Base-by-base conservation (phyloP, 108 stramenopile genomes). In the Epithemia pelagica region DNA sequence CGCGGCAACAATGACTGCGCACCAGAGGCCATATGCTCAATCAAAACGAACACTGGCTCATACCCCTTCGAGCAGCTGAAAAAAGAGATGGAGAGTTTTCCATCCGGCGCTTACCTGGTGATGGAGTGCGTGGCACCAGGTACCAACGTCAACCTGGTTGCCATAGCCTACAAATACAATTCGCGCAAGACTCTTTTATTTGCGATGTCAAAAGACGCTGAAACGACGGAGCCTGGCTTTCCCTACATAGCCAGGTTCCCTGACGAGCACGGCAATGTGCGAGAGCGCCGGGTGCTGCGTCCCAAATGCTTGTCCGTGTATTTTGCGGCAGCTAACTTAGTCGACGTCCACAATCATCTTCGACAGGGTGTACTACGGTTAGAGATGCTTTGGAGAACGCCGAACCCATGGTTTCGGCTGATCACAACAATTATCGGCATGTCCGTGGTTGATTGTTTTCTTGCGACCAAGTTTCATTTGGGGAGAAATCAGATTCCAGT, bases 371-470 rank as follows among this genome's bases (percentile, higher is more conserved):
- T 46, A 15, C 69, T 75, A 28, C 37, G 23, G 1, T 55, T 75
- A 15, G 74, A 75, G 30, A 59, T 60, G 23, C 64, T 32, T 32
- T 46, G 37, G 37, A 5, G 37, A 10, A 46, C 37, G 37, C 37
- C 37, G 15, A 46, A 46, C 15, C 37, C 37, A 5, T 46, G 37
- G 37, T 46, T 46, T 15, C 37, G 37, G 37, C 15, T 46, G 37
- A 10, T 46, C 10, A 10, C 10, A 5, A 46, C 37, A 5, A 46
- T 46, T 46, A 15, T 46, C 37, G 15, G 37, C 10, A 10, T 46
- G 37, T 10, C 37, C 15, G 37, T 46, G 37, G 37, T 46, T 46
- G 37, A 46, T 46, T 46, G 37, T 46, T 46, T 10, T 46, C 5
- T 10, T 46, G 37, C 37, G 10, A 10, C 15, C 10, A 5, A 46